Base-by-base conservation (phyloP, 345 rosid genomes). In the Heritiera littoralis region DNA sequence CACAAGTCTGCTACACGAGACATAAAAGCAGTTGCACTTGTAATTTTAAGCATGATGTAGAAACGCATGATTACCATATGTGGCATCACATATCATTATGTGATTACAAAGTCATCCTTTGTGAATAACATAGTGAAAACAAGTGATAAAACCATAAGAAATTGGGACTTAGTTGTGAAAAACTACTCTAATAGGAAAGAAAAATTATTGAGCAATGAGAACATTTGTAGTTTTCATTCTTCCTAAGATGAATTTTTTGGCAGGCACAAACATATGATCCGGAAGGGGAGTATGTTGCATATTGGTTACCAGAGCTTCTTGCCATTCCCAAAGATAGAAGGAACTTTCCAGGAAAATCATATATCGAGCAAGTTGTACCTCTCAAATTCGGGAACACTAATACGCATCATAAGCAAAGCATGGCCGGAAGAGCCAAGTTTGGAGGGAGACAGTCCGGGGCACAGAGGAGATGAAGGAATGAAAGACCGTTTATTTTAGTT, bases 231-330 rank as follows among this genome's bases (percentile, higher is more conserved):
- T 15, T 30, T 68, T 32, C 5, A 7, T 30, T 51, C 7, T 61
- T 61, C 17, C 13, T 63, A 15, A 72, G 46, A 48, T 69, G 4
- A 18, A 76, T 12, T 20, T 61, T 51, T 6, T 77, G 80, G 28
- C 80, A 95, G 97, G 95, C 93, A 49, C 92, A 92, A 20, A 89
- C 82, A 3, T 94, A 93, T 80, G 98, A 95, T 80, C 92, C 92
- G 1, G 92, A 93, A 75, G 98, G 98, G 0, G 90, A 93, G 77
- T 92, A 89, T 46, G 97, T 93, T 18, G 88, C 90, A 10, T 93
- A 82, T 79, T 95, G 98, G 98, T 48, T 92, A 72, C 97, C 93
- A 12, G 86, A 90, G 79, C 86, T 95, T 55, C 83, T 81, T 54
- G 74, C 79, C 43, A 89, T 95, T 59, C 90, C 94, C 2, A 89